Base-by-base conservation (phyloP, 2,329 filamentous ascomycete genomes). In the Kalmusia sp. region DNA sequence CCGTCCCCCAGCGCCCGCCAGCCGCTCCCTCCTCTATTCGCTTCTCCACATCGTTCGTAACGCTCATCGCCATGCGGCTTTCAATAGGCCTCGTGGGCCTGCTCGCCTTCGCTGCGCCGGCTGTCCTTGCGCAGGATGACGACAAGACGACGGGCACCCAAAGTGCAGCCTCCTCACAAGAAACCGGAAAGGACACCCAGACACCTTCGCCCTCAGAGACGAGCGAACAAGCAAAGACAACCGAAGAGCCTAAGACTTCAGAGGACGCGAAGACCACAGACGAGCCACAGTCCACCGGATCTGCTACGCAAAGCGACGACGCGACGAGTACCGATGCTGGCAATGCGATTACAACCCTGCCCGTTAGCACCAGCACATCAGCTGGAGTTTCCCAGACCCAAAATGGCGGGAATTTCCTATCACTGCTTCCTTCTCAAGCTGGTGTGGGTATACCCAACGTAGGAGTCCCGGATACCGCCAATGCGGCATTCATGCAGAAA, bases 401-500 rank as follows among this genome's bases (percentile, higher is more conserved):
- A 9, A 58, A 55, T 22, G 49, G 55, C 3, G 52, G 43, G 37
- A 45, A 58, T 62, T 48, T 58, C 67, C 49, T 65, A 67, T 58
- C 58, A 66, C 38, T 39, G 30, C 25, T 39, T 17, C 41, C 70
- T 75, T 33, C 72, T 68, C 24, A 87, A 39, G 77, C 81, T 6
- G 84, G 83, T 59, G 77, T 79, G 44, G 83, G 80, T 59, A 84
- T 85, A 59, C 90, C 93, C 4, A 78, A 89, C 1, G 82, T 92
- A 3, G 84, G 86, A 22, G 88, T 98, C 2, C 95, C 95, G 6
- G 90, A 92, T 22, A 96, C 91, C 3, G 82, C 84, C 33, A 85
- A 89, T 68, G 95, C 95, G 4, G 92, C 93, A 14, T 99, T 91
- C 72, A 96, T 98, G 91, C 88, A 93, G 69, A 87, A 88, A 67